Evolutionary conservation across 768 basidiomycete genomes (phyloP).

Genomic region (Pisolithus orientalis): DNA sequence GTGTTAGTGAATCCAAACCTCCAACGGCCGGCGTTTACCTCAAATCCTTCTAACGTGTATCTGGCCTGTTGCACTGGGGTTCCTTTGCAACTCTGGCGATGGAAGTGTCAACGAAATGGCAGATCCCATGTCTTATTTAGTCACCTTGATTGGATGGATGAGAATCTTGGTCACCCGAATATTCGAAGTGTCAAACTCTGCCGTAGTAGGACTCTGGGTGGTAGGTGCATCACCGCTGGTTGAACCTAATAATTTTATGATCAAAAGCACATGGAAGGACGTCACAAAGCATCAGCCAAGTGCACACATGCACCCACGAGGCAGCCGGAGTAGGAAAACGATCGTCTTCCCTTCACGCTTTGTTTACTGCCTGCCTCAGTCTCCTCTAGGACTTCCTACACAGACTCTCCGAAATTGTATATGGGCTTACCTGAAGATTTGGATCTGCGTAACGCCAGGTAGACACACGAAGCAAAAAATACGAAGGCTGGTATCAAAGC

Average conservation of each 20-base stretch:
- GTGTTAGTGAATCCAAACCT: neutral
- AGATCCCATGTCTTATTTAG: neutral
- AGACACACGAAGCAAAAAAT: constrained; percentile 12
- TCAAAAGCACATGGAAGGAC: neutral
- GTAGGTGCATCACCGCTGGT: neutral
- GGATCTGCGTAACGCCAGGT: constrained; percentile 7
- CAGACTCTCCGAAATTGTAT: neutral
- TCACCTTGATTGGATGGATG: constrained; percentile 65
- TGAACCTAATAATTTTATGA: neutral
- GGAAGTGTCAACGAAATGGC: neutral
- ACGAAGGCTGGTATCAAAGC: constrained; percentile 6
- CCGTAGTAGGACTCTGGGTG: constrained; percentile 6
- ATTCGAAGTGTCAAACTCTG: constrained; percentile 24
- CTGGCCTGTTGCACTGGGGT: constrained; percentile 49
- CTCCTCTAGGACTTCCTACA: too few relatives aligned
- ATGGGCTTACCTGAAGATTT: constrained; percentile 11
- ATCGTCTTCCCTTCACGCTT: neutral
- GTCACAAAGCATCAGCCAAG: too few relatives aligned
- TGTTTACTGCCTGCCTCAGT: neutral
- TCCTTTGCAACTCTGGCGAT: constrained; percentile 63
- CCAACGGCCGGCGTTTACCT: constrained; percentile 36
- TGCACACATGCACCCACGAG: too few relatives aligned
- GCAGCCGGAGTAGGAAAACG: too few relatives aligned
- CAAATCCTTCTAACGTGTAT: constrained; percentile 58
- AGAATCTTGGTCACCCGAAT: constrained; percentile 50